Percentiles rank a stretch among this genome's conserved stretches.
phyloP scores from a whole-genome alignment of 306 rosid species.

The Vigna mungo region DNA sequence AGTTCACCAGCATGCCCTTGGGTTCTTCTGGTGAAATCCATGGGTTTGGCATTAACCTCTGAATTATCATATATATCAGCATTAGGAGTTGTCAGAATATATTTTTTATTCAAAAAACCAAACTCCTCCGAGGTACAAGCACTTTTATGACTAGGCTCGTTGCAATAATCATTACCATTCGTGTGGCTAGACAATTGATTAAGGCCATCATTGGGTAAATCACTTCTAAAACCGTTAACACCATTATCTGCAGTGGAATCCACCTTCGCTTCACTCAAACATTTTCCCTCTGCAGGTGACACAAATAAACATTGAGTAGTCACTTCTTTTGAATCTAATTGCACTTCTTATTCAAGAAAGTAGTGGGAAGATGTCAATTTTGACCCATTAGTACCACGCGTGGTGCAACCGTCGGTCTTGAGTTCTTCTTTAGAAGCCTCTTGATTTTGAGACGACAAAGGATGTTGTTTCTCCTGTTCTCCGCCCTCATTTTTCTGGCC shows the following conservation, averaged over 20 bases:
- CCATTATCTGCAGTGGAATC: not conserved
- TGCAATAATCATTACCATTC: constrained; percentile 9
- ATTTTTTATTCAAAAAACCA: constrained; percentile 35
- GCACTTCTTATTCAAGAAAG: constrained; percentile 22
- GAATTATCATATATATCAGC: constrained; percentile 33
- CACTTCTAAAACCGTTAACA: constrained; percentile 38
- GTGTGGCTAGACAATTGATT: constrained; percentile 19
- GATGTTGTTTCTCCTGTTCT: constrained; percentile 2
- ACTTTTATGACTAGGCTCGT: constrained; percentile 22
- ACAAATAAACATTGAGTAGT: constrained; percentile 19
- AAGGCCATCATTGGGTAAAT: constrained; percentile 22
- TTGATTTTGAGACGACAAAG: constrained; percentile 32
- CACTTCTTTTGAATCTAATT: not conserved
- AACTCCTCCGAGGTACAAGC: constrained; percentile 24
- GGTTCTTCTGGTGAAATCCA: constrained; percentile 28
- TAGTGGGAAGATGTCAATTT: too few relatives aligned
- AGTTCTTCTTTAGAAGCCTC: constrained; percentile 27
- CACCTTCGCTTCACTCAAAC: constrained; percentile 10
- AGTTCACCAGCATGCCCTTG: constrained; percentile 39
- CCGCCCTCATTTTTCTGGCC: constrained; percentile 29
- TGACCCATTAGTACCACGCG: too few relatives aligned
- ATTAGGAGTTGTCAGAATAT: constrained; percentile 47
- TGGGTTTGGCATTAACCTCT: constrained; percentile 23
- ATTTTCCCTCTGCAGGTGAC: constrained; percentile 32
- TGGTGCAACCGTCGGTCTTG: not conserved